Base-by-base conservation (phyloP, 2,329 filamentous ascomycete genomes). In the Trichoderma breve region DNA sequence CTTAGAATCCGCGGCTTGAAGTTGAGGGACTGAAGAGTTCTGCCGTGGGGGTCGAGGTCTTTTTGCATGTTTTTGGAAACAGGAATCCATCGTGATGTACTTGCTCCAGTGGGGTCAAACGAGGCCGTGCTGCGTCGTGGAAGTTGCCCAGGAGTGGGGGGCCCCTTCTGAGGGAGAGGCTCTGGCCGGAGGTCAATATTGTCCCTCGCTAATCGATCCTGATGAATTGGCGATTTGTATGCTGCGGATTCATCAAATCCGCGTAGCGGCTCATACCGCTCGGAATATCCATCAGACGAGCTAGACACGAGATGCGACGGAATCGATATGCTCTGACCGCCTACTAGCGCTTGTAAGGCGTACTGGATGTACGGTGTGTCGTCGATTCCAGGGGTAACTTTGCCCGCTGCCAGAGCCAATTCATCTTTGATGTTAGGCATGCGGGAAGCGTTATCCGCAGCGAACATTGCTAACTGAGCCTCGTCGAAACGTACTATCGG, bases 301-400 rank as follows among this genome's bases (percentile, higher is more conserved):
- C 75, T 77, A 5, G 86, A 84, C 69, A 86, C 81, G 67, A 88
- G 85, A 75, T 87, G 82, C 70, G 85, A 83, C 70, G 86, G 84
- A 11, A 87, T 86, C 71, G 84, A 82, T 6, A 90, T 85, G 73
- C 93, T 90, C 71, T 91, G 91, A 77, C 92, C 89, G 62, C 92
- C 86, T 6, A 94, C 97, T 76, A 98, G 84, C 74, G 95, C 93
- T 74, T 97, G 93, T 74, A 98, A 89, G 53, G 95, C 95, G 80
- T 96, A 97, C 74, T 92, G 92, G 74, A 98, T 93, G 80, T 95
- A 97, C 0, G 94, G 94, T 9, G 90, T 92, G 78, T 97, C 92
- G 77, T 97, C 94, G 51, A 94, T 85, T 11, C 91, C 93, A 0
- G 94, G 94, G 0, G 93, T 95, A 70, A 90, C 85, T 53, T 84